Base-by-base conservation (phyloP, 192 early-diverging fungal genomes). In the Podila epigama region DNA sequence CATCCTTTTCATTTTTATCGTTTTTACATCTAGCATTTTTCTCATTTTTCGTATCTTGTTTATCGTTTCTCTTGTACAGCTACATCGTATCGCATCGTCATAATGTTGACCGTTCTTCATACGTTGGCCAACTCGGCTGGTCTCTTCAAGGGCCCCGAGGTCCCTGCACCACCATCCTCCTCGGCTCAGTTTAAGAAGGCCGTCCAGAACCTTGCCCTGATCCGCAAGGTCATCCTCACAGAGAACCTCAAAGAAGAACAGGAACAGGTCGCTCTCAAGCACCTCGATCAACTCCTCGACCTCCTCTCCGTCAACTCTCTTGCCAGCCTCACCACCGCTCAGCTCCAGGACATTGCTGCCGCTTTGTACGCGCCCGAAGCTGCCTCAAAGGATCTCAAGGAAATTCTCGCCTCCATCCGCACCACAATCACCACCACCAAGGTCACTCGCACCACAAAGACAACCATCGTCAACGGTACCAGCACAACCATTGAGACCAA, bases 51-150 rank as follows among this genome's bases (percentile, higher is more conserved):
- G 18, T 33, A 11, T 27, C 13, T 42, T n/a, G 37, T 27, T 60
- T 40, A 15, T 28, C 36, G 25, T 34, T 57, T 28, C 15, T 53
- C 33, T 33, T 16, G 22, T 48, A 27, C 18, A 31, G 25, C 7
- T 51, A 8, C 27, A n/a, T 37, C 31, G 10, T 25, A 35, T 51
- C 37, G 39, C 39, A 29, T 41, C 6, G 2, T 33, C 16, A 53
- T 31, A 12, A 77, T 77, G 73, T 40, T 77, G 61, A 77, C 73
- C 33, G 66, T 77, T 13, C 60, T 77, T 11, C 73, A 77, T 37
- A 77, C 73, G 4, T 60, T 77, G 20, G 73, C 73, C 53, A 68
- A 77, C 60, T 58, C 66, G 34, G 73, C 73, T 8, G 73, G 73
- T 28, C 61, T 77, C 35, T 63, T 77, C 32, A 51, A 58, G 58